phyloP scores from a whole-genome alignment of 441 rosid species.

The Mallotus repandus region DNA sequence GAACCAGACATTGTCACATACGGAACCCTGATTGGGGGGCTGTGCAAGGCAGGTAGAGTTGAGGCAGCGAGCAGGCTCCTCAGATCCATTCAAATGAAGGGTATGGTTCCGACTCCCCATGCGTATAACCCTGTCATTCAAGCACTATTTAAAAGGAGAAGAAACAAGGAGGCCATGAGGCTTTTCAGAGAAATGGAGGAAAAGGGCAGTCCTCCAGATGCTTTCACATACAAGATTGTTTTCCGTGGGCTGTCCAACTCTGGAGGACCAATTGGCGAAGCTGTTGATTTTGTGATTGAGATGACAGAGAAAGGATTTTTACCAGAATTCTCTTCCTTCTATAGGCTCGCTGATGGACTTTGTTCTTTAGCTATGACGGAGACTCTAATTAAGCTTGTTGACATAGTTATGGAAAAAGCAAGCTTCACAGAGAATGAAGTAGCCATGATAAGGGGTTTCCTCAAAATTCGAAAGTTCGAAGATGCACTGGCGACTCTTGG shows the following conservation, averaged over 20 bases:
- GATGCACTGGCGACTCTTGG: constrained; percentile 81
- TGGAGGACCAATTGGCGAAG: constrained; percentile 85
- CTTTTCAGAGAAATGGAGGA: constrained; percentile 84
- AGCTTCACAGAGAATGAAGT: constrained; percentile 56
- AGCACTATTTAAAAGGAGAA: constrained; percentile 62
- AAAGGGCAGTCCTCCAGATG: constrained; percentile 60
- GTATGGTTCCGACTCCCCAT: constrained; percentile 64
- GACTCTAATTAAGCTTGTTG: constrained; percentile 57
- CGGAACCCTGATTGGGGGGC: constrained; percentile 75
- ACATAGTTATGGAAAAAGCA: constrained; percentile 71
- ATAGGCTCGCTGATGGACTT: constrained; percentile 88
- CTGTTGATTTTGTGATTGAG: constrained; percentile 80
- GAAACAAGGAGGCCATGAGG: constrained; percentile 64
- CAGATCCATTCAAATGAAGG: constrained; percentile 78
- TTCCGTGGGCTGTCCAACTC: constrained; percentile 80
- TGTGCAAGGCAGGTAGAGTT: constrained; percentile 82
- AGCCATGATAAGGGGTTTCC: constrained; percentile 66
- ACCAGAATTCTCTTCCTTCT: constrained; percentile 77
- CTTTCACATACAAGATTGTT: constrained; percentile 59
- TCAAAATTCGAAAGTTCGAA: constrained; percentile 65
- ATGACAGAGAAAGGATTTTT: constrained; percentile 67
- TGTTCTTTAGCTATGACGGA: constrained; percentile 67
- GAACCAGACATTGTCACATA: constrained; percentile 86
- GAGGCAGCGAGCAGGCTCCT: constrained; percentile 70
- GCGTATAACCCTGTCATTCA: constrained; percentile 87